A percentile compares a stretch with the other conserved stretches of the same genome.
phyloP scores from a whole-genome alignment of 140 eudicot genomes.

The Eryngium alpinum region DNA sequence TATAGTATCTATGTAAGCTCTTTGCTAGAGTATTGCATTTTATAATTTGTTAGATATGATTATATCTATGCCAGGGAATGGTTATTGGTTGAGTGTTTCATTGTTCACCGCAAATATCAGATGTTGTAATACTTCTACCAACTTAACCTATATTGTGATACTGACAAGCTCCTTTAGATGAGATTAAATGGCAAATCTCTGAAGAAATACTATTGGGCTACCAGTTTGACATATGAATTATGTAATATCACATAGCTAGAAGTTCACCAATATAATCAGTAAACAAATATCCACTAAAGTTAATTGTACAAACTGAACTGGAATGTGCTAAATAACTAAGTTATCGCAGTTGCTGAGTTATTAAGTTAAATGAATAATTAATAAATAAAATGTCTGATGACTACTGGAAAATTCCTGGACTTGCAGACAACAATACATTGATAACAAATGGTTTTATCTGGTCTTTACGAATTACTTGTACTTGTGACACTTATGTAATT shows the following conservation, averaged over 20 bases:
- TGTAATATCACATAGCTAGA: background rate
- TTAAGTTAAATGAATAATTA: background rate
- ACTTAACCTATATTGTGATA: background rate
- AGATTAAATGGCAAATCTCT: background rate
- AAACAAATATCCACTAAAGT: background rate
- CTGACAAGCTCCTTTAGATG: background rate
- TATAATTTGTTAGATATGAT: background rate
- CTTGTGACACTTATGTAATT: too few species aligned
- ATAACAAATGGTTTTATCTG: too few species aligned
- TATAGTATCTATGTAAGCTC: background rate
- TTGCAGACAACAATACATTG: too few species aligned
- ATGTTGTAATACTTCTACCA: background rate
- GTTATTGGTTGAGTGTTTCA: background rate
- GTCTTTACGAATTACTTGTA: too few species aligned
- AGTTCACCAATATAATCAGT: background rate
- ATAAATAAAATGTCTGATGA: background rate
- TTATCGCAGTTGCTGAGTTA: background rate
- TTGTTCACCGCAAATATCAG: background rate
- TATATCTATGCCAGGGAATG: background rate
- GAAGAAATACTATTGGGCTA: background rate
- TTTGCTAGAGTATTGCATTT: background rate
- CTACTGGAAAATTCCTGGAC: too few species aligned
- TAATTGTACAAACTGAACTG: background rate
- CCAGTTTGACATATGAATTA: background rate
- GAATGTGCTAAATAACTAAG: background rate